Conservation (phyloP, 2,329 filamentous ascomycete genomes). For the Periconia digitata region DNA sequence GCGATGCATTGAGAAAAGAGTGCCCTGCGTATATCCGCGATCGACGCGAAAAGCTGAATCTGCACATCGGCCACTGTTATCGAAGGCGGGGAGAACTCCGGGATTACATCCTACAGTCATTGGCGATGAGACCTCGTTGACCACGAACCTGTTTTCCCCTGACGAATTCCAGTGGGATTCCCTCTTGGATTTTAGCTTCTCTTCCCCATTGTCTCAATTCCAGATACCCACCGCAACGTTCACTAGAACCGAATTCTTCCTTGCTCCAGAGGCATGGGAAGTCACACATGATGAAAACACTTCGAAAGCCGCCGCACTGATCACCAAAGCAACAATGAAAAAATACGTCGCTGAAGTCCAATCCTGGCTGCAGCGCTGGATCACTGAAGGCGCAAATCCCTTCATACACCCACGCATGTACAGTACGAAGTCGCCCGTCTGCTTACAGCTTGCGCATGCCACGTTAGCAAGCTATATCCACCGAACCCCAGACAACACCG, state of each 20-base stretch:
- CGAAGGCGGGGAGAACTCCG: no score
- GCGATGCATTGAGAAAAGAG: slow-evolving; percentile 3
- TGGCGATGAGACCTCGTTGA: background rate
- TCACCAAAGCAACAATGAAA: background rate
- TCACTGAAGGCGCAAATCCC: slow-evolving; percentile 26
- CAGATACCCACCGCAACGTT: background rate
- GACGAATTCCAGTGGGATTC: background rate
- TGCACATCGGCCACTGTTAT: background rate
- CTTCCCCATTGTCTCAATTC: background rate
- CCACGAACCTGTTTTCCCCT: background rate
- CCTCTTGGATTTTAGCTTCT: background rate
- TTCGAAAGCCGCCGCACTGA: background rate
- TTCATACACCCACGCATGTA: slow-evolving; percentile 39
- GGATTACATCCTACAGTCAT: background rate
- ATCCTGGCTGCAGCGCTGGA: slow-evolving; percentile 33
- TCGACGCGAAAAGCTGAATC: background rate
- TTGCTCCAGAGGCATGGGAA: background rate
- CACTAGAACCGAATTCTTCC: background rate
- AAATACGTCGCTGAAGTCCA: slow-evolving; percentile 1
- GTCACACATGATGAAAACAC: background rate
- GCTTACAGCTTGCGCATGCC: slow-evolving; percentile 35
- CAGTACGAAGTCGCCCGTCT: slow-evolving; percentile 17
- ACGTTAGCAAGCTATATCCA: slow-evolving; percentile 12
- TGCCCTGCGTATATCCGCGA: slow-evolving; percentile 7
- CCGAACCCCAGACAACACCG: slow-evolving; percentile 11